These are phyloP conservation scores for Podospora pseudocomata DNA, from an alignment of 495 filamentous ascomycete genomes.

Conservation along the genomic window DNA sequence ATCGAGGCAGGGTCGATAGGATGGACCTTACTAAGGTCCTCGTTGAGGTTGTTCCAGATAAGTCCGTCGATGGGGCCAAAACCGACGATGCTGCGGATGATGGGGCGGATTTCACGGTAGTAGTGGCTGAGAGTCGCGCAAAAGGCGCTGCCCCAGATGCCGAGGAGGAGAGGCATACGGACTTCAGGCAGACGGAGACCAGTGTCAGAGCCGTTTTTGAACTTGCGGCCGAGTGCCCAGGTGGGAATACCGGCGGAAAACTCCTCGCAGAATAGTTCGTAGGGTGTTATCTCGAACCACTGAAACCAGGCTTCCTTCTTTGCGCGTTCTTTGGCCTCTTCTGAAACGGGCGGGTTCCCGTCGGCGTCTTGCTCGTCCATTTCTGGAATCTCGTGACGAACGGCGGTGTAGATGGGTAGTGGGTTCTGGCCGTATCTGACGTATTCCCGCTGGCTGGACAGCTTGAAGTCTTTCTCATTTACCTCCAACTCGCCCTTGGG, in stretches of 20 bases:
- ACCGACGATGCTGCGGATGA: constrained; percentile 68
- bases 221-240: constrained; percentile 85
- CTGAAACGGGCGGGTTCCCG: constrained; percentile 40
- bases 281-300: constrained; percentile 96
- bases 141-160: constrained; percentile 92
- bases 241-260: constrained; percentile 83
- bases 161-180: constrained; percentile 75
- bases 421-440: constrained; percentile 74
- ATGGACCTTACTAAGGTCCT: constrained; percentile 83
- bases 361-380: constrained; percentile 42
- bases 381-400: constrained; percentile 91
- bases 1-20: constrained; percentile 85
- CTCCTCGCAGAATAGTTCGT: constrained; percentile 95
- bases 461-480: constrained; percentile 72
- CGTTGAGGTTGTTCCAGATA: constrained; percentile 74
- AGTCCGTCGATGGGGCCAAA: constrained; percentile 79
- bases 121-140: constrained; percentile 94
- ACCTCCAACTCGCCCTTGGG: constrained; percentile 78
- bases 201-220: constrained; percentile 62
- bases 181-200: constrained; percentile 72
- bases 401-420: constrained; percentile 89
- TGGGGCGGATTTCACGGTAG: constrained; percentile 83
- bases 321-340: constrained; percentile 58
- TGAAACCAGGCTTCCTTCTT: constrained; percentile 87
- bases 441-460: constrained; percentile 76